Conservation (phyloP, 2,329 filamentous ascomycete species). For the Talaromyces funiculosus region DNA sequence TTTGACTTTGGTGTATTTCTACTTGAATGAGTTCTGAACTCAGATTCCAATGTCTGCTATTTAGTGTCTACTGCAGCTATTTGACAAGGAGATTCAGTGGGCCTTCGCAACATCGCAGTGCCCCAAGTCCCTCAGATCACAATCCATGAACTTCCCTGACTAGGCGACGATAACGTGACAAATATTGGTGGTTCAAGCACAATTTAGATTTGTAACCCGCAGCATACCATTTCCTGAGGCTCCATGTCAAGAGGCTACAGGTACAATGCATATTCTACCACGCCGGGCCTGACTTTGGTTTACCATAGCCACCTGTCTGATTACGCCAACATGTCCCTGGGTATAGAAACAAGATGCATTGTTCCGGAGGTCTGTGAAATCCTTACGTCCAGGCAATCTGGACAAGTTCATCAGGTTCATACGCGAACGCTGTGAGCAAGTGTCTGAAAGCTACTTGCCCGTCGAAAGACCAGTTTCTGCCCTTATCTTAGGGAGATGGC, state of each 20-base stretch:
- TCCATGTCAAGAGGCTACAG: neutral
- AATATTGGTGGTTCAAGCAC: neutral
- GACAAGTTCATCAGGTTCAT: neutral
- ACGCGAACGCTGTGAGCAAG: neutral
- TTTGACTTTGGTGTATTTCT: neutral
- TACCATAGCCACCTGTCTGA: neutral
- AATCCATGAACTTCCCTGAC: neutral
- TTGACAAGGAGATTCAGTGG: neutral
- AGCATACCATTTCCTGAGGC: neutral
- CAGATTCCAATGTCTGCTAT: neutral
- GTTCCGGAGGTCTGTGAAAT: neutral
- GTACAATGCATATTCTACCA: neutral
- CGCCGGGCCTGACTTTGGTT: too few relatives aligned
- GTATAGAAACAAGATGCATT: neutral
- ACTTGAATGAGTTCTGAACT: neutral
- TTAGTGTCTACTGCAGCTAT: neutral
- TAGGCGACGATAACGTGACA: neutral
- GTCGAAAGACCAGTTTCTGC: neutral
- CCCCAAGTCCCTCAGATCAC: neutral
- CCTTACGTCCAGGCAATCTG: neutral
- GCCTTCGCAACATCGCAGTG: neutral
- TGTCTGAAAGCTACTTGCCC: neutral
- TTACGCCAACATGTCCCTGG: neutral
- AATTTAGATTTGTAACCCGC: neutral
- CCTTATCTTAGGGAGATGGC: neutral